Conservation (phyloP, 257 asterid species). For the Paraleonurus japonicus region DNA sequence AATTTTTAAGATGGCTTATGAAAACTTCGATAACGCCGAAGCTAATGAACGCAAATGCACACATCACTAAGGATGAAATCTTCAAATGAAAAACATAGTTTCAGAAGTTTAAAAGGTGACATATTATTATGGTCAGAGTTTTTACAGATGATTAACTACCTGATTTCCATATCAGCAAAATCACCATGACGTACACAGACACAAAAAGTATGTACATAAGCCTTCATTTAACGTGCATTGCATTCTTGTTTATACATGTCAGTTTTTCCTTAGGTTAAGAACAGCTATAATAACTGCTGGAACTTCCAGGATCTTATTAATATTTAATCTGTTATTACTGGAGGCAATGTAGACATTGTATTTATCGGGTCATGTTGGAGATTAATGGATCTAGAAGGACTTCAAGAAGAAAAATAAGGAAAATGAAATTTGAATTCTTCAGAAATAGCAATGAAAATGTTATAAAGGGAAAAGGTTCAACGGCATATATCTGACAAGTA, state of each 20-base stretch:
- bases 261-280: background rate
- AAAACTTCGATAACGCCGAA: background rate
- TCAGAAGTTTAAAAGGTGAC: background rate
- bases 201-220: no score
- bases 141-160: background rate
- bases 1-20: background rate
- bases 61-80: background rate
- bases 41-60: background rate
- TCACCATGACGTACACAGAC: background rate
- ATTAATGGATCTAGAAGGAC: constrained; percentile 7
- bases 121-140: background rate
- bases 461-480: constrained; percentile 6
- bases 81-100: background rate
- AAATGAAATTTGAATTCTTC: background rate
- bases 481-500: background rate
- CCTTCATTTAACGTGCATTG: background rate
- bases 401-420: constrained; percentile 18
- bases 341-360: background rate
- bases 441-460: background rate
- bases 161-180: background rate
- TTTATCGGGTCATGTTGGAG: constrained; percentile 17
- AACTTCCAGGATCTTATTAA: background rate
- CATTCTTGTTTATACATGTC: background rate
- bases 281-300: background rate
- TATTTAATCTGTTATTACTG: background rate